Conservation (phyloP, 2,329 filamentous ascomycete species). For the Lasiodiplodia citricola region DNA sequence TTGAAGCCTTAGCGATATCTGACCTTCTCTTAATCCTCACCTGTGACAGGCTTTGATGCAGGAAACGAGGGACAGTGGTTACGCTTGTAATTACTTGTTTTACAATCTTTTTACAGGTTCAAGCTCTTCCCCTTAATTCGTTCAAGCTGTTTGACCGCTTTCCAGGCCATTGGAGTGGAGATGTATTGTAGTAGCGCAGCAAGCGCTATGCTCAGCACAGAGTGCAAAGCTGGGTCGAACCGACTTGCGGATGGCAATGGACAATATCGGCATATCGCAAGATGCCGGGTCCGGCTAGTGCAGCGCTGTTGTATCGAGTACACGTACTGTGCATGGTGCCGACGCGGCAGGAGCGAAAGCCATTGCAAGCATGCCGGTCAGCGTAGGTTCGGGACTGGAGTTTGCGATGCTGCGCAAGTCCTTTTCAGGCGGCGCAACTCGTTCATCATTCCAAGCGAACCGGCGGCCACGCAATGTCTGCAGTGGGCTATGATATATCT, state of each 20-base stretch:
- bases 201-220: neutral
- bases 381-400: neutral
- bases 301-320: neutral
- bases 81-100: neutral
- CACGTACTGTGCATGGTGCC: neutral
- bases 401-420: neutral
- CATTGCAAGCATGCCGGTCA: neutral
- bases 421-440: neutral
- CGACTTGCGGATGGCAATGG: neutral
- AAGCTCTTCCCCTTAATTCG: neutral
- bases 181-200: neutral
- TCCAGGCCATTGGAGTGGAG: slow-evolving; percentile 5
- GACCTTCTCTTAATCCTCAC: neutral
- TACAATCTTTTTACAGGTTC: neutral
- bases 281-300: neutral
- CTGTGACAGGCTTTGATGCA: neutral
- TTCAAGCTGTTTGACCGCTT: neutral
- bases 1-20: neutral
- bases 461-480: neutral
- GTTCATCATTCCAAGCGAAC: neutral
- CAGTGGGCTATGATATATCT: neutral
- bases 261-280: neutral
- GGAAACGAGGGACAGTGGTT: neutral
- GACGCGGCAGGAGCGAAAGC: neutral
- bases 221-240: neutral